phyloP scores from a whole-genome alignment of 306 rosid species.

The Calophaca sinica region DNA sequence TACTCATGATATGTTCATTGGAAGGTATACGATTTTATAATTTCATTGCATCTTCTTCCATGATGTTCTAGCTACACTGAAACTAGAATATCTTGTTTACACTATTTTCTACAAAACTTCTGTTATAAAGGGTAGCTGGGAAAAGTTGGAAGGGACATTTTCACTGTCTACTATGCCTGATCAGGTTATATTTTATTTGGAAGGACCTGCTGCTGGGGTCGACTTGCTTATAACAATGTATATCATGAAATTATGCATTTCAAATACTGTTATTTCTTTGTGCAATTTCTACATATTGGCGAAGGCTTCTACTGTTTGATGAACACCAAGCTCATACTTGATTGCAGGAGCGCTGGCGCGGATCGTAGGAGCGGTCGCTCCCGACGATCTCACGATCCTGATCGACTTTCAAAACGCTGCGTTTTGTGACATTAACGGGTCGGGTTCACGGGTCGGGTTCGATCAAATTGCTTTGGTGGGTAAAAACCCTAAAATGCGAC shows the following conservation, averaged over 20 bases:
- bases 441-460: too few species aligned
- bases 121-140: constrained; percentile 71
- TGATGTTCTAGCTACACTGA: too few species aligned
- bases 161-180: constrained; percentile 68
- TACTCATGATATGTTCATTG: constrained; percentile 70
- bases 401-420: too few species aligned
- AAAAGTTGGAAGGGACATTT: constrained; percentile 80
- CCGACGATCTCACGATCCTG: too few species aligned
- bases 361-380: too few species aligned
- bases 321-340: constrained; percentile 26
- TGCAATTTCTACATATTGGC: constrained; percentile 28
- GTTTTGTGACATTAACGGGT: too few species aligned
- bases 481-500: too few species aligned
- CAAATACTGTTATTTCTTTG: constrained; percentile 10
- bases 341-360: too few species aligned
- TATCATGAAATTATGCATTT: constrained; percentile 56
- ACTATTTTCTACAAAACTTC: constrained; percentile 67
- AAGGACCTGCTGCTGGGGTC: constrained; percentile 89
- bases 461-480: too few species aligned
- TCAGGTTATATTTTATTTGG: constrained; percentile 74
- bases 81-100: too few species aligned
- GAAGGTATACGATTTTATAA: constrained; percentile 60
- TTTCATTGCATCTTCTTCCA: constrained; percentile 28
- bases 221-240: constrained; percentile 66
- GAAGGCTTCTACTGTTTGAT: constrained; percentile 1